Conservation (phyloP, 2,329 filamentous ascomycete species). For the Xylariaceae sp. region DNA sequence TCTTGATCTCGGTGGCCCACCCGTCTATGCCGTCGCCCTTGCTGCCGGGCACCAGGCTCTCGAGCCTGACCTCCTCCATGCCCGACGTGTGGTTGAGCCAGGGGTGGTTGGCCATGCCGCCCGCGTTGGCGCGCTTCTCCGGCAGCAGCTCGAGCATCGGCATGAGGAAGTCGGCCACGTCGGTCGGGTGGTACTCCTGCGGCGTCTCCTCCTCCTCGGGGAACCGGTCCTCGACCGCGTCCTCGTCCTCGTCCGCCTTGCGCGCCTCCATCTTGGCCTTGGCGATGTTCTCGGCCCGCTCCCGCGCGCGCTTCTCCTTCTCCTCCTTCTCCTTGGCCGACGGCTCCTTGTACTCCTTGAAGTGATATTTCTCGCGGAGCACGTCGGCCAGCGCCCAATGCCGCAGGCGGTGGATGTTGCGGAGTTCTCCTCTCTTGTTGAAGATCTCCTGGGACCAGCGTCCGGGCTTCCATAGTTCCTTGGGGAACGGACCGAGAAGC, state of each 20-base stretch:
- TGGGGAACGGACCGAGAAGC: constrained; percentile 86
- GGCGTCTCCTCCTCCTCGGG: constrained; percentile 20
- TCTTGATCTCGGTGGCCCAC: constrained; percentile 85
- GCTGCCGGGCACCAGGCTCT: constrained; percentile 67
- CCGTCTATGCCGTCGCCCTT: constrained; percentile 89
- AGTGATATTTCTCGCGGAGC: constrained; percentile 93
- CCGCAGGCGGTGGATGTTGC: constrained; percentile 91
- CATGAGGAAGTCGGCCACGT: constrained; percentile 70
- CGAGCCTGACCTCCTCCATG: constrained; percentile 74
- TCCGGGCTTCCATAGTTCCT: constrained; percentile 81
- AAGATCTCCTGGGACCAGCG: constrained; percentile 99
- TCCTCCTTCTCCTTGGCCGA: constrained; percentile 34
- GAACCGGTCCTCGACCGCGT: constrained; percentile 22
- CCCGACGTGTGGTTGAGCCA: constrained; percentile 82
- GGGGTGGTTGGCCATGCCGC: constrained; percentile 80
- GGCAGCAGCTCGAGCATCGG: constrained; percentile 90
- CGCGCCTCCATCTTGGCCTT: constrained; percentile 29
- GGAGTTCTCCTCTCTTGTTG: constrained; percentile 92
- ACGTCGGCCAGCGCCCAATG: constrained; percentile 96
- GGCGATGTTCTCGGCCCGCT: constrained; percentile 61
- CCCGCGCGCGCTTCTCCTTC: constrained; percentile 21
- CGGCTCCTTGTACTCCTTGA: constrained; percentile 71
- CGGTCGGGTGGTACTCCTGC: constrained; percentile 25
- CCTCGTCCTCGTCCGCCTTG: constrained; percentile 24
- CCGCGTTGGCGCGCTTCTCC: constrained; percentile 85